phyloP scores from a whole-genome alignment of 371 early-diverging fungal genomes.

The Mortierella sp. region DNA sequence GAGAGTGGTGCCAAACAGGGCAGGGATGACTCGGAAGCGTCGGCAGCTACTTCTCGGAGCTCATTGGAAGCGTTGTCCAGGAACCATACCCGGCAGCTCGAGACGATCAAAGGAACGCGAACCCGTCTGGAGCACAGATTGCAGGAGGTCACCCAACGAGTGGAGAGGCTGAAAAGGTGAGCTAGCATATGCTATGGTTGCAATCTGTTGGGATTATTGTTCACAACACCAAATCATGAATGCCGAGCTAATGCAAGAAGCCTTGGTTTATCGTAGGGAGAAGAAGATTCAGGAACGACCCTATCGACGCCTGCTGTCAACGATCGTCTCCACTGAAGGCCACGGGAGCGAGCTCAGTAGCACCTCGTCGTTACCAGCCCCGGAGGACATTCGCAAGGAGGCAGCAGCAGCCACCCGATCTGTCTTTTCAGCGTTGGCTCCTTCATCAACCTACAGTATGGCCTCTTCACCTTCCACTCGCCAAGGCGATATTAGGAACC shows the following conservation, averaged over 20 bases:
- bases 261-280: slow-evolving; percentile 16
- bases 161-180: slow-evolving; percentile 36
- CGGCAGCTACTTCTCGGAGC: background rate
- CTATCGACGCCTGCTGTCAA: slow-evolving; percentile 31
- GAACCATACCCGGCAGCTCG: slow-evolving; percentile 14
- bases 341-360: background rate
- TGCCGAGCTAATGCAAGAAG: background rate
- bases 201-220: no score
- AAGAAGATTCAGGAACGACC: slow-evolving; percentile 14
- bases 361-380: background rate
- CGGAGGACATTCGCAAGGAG: slow-evolving; percentile 9
- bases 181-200: background rate
- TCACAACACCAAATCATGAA: background rate
- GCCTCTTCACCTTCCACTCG: background rate
- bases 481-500: slow-evolving; percentile 6
- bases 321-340: background rate
- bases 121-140: slow-evolving; percentile 13
- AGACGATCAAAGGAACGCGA: slow-evolving; percentile 15
- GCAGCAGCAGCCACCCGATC: background rate
- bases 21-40: background rate
- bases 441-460: background rate
- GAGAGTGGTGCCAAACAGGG: background rate
- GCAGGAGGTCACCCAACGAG: slow-evolving; percentile 20
- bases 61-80: slow-evolving; percentile 20
- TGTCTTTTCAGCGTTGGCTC: background rate